Evolutionary conservation across 805 yeast genomes (phyloP).

Genomic region (Kazachstania bromeliacearum): DNA sequence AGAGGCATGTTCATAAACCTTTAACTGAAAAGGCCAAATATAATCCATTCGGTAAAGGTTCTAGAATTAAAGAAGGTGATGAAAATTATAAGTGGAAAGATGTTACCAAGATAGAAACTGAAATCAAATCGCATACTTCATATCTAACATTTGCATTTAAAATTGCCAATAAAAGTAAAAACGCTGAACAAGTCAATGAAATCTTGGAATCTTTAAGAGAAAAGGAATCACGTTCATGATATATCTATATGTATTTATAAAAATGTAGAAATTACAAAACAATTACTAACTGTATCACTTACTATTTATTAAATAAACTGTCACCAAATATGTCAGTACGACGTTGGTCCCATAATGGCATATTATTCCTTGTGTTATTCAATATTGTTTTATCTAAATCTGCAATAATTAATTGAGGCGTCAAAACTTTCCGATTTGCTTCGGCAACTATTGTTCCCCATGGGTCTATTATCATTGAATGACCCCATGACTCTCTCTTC

Average conservation of each 20-base stretch:
- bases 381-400: slow-evolving; percentile 52
- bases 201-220: background rate
- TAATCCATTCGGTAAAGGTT: slow-evolving; percentile 91
- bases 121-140: slow-evolving; percentile 88
- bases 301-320: too few species aligned
- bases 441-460: slow-evolving; percentile 75
- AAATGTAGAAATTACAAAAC: background rate
- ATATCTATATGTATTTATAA: background rate
- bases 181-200: slow-evolving; percentile 9
- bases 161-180: slow-evolving; percentile 21
- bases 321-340: slow-evolving; percentile 35
- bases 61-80: slow-evolving; percentile 82
- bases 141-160: slow-evolving; percentile 81
- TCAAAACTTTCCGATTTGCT: slow-evolving; percentile 34
- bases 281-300: background rate
- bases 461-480: slow-evolving; percentile 79
- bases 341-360: slow-evolving; percentile 75
- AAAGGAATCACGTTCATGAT: too few species aligned
- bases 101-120: slow-evolving; percentile 76
- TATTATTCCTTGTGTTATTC: slow-evolving; percentile 45
- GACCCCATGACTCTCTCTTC: slow-evolving; percentile 72
- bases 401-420: slow-evolving; percentile 45
- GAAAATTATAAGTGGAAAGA: slow-evolving; percentile 66
- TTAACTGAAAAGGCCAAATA: slow-evolving; percentile 42
- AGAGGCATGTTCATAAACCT: slow-evolving; percentile 17